Base-by-base conservation (phyloP, 306 rosid genomes). In the Vachellia collinsii region DNA sequence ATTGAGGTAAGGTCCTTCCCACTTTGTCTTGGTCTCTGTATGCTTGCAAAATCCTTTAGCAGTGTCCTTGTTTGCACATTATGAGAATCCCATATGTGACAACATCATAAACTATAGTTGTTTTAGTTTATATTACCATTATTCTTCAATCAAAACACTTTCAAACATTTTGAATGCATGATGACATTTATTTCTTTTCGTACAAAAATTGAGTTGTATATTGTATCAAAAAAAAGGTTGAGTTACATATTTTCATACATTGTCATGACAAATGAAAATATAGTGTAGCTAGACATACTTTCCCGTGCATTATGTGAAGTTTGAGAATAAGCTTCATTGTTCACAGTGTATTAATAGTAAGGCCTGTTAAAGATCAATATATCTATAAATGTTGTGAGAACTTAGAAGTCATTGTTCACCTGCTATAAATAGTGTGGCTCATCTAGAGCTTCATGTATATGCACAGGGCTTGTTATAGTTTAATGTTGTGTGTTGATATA, bases 1-100 rank as follows among this genome's bases (percentile, higher is more conserved):
- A 87, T 91, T 70, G 95, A 91, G 93, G 93, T 90, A 50, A 70
- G 8, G 54, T 0, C 19, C 23, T 74, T 61, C 37, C 67, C 61
- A 6, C 22, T 38, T 39, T 56, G 12, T 54, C 13, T 38, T n/a
- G 9, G 43, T 54, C 3, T 54, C 75, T 43, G 11, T 20, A 13
- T 68, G 41, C 39, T 66, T 53, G 50, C 22, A 23, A 54, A 54
- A 19, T 53, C 36, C 20, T 29, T 54, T 11, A 71, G 59, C 16
- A 12, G 53, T 70, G 23, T 44, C 39, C 6, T 11, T 23, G 41
- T 44, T 5, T 20, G 17, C 50, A 8, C 8, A 6, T 70, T 46
- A 17, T 11, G 11, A 17, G 44, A 0, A 16, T 37, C 36, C 14
- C 22, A 12, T 3, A 34, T 64, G 70, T 64, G 70, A 64, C 36